Evolutionary conservation across 73 alveolate species (phyloP).

Genomic region (Paramecium sonneborni): DNA sequence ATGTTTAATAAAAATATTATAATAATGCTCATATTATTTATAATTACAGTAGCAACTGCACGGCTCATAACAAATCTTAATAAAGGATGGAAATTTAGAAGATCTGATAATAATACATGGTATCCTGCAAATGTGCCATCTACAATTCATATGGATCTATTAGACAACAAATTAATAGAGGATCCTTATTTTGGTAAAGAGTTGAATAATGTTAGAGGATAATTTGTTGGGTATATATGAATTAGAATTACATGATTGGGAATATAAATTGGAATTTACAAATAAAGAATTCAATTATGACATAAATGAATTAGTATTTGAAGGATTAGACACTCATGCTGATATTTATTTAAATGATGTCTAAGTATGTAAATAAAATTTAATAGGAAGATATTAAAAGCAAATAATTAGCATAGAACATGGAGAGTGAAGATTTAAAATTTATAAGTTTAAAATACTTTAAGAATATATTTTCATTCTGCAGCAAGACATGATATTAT

Average conservation of each 20-base stretch:
- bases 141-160: constrained; percentile 74
- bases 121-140: constrained; percentile 75
- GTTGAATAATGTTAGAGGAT: background rate
- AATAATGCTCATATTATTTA: background rate
- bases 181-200: constrained; percentile 72
- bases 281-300: background rate
- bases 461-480: constrained; percentile 61
- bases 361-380: background rate
- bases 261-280: constrained; percentile 49
- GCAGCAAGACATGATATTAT: constrained; percentile 70
- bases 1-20: background rate
- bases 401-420: constrained; percentile 76
- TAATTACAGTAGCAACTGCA: background rate
- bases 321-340: constrained; percentile 80
- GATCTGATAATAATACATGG: constrained; percentile 27
- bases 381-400: constrained; percentile 25
- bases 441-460: constrained; percentile 35
- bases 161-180: constrained; percentile 59
- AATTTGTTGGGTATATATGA: constrained; percentile 68
- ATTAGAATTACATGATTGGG: constrained; percentile 72
- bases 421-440: constrained; percentile 68
- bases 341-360: constrained; percentile 69
- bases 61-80: background rate
- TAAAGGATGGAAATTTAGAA: constrained; percentile 35
- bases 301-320: constrained; percentile 67